Conservation (phyloP, 257 asterid genomes). For the Mitragyna speciosa region DNA sequence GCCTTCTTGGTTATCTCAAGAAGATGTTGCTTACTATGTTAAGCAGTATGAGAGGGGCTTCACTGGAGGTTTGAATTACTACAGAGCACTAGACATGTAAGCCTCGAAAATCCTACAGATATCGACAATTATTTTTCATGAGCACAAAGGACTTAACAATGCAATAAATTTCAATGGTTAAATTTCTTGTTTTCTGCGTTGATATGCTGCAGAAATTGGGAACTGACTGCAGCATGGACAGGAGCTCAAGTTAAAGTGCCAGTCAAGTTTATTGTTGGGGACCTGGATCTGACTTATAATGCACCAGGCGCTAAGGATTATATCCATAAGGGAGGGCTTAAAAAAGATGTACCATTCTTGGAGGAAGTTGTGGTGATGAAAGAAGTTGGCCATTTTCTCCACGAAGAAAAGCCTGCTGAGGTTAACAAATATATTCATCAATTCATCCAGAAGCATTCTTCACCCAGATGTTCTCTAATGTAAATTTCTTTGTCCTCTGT, state of each 20-base stretch:
- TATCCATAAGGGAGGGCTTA: slow-evolving; percentile 64
- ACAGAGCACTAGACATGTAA: slow-evolving; percentile 36
- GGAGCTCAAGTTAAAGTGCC: slow-evolving; percentile 52
- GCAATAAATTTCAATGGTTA: not conserved
- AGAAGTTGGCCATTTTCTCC: slow-evolving; percentile 66
- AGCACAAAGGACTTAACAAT: not conserved
- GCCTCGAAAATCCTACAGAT: not conserved
- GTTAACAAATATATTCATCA: slow-evolving; percentile 52
- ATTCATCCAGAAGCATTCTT: slow-evolving; percentile 34
- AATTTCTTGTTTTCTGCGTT: not conserved
- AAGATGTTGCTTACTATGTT: slow-evolving; percentile 26
- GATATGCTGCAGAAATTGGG: slow-evolving; percentile 60
- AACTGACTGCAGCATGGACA: slow-evolving; percentile 64
- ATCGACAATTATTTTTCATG: not conserved
- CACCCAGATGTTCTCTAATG: slow-evolving; percentile 18
- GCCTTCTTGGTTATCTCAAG: slow-evolving; percentile 30
- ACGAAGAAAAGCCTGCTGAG: slow-evolving; percentile 59
- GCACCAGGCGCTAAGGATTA: slow-evolving; percentile 63
- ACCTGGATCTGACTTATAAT: slow-evolving; percentile 57
- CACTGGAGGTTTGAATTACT: slow-evolving; percentile 32
- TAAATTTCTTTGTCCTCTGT: slow-evolving; percentile 6
- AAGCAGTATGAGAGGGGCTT: slow-evolving; percentile 30
- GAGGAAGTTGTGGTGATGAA: slow-evolving; percentile 60
- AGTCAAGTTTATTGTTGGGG: slow-evolving; percentile 66
- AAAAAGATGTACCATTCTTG: slow-evolving; percentile 55